These are phyloP conservation scores for Berkeleyomyces basicola DNA, from an alignment of 2,329 filamentous ascomycete species.

Conservation along the genomic window DNA sequence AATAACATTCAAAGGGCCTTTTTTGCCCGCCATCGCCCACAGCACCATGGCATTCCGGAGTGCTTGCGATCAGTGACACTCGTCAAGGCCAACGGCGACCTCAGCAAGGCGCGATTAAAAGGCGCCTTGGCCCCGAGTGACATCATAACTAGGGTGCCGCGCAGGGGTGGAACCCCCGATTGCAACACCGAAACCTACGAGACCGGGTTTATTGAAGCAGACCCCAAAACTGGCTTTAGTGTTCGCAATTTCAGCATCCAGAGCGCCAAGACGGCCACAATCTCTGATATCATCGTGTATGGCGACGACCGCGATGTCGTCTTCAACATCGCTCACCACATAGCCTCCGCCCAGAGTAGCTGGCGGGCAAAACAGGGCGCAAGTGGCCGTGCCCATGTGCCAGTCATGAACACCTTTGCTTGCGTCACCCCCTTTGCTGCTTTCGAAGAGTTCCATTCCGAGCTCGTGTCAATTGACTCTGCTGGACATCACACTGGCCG, in stretches of 20 bases:
- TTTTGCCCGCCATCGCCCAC: slow-evolving; percentile 61
- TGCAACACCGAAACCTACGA: slow-evolving; percentile 18
- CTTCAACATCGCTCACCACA: slow-evolving; percentile 46
- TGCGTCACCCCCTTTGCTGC: slow-evolving; percentile 45
- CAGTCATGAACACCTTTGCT: slow-evolving; percentile 74
- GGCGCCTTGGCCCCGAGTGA: slow-evolving; percentile 53
- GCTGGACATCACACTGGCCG: slow-evolving; percentile 55
- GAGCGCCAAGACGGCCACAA: slow-evolving; percentile 66
- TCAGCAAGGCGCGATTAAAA: slow-evolving; percentile 60
- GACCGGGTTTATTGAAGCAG: slow-evolving; percentile 59
- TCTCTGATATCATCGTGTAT: slow-evolving; percentile 88
- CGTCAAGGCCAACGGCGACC: slow-evolving; percentile 75
- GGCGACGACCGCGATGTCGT: slow-evolving; percentile 50
- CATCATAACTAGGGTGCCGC: slow-evolving; percentile 27
- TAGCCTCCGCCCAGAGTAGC: slow-evolving; percentile 59
- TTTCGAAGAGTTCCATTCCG: slow-evolving; percentile 52
- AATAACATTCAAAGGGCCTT: slow-evolving; percentile 84
- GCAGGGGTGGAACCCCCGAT: slow-evolving; percentile 48
- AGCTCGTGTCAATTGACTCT: slow-evolving; percentile 61
- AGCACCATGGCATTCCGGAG: slow-evolving; percentile 48
- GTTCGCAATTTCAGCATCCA: slow-evolving; percentile 97
- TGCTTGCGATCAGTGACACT: slow-evolving; percentile 70
- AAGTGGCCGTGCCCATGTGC: slow-evolving; percentile 31
- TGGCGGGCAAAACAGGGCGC: slow-evolving; percentile 52
- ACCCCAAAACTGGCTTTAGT: slow-evolving; percentile 81